Base-by-base conservation (phyloP, 345 rosid genomes). In the Eucalyptus grandis region DNA sequence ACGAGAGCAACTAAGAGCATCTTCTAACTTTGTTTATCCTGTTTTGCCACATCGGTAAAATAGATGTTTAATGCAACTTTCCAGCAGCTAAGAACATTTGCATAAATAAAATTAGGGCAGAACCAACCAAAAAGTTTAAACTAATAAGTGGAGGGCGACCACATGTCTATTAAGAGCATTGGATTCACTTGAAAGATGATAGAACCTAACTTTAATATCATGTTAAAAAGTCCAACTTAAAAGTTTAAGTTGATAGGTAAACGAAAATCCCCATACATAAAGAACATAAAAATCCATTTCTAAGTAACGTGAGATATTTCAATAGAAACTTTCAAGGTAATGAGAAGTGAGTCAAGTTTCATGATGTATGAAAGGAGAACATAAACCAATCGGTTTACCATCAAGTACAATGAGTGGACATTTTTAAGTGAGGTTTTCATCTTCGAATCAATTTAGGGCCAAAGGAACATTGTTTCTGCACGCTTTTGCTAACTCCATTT, bases 181-280 rank as follows among this genome's bases (percentile, higher is more conserved):
- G 34, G 0, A 62, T 62, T 65, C 10, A 1, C 77, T n/a, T 0
- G 3, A 56, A 65, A 65, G 7, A n/a, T 0, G 19, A n/a, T 14
- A 30, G 5, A 62, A 62, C 3, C 2, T 4, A 0, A 14, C 10
- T 62, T 0, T 6, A n/a, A 62, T 4, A 30, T 1, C 16, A 4
- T 7, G 3, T 65, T 65, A 65, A 2, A 8, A 65, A 4, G 10
- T n/a, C 9, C 5, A 65, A 65, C 9, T 8, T 15, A 65, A 14
- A 65, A 65, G 5, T 16, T 65, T 65, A 65, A 14, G 21, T 4
- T n/a, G 8, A 65, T 65, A 31, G 2, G 5, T 31, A 1, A 65
- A 8, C 7, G 37, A 65, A n/a, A 14, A 7, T 14, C 11, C 5
- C 1, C 1, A 1, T 13, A 14, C 9, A 65, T n/a, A 14, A 58